Base-by-base conservation (phyloP, 768 basidiomycete species). In the Imleria badia region DNA sequence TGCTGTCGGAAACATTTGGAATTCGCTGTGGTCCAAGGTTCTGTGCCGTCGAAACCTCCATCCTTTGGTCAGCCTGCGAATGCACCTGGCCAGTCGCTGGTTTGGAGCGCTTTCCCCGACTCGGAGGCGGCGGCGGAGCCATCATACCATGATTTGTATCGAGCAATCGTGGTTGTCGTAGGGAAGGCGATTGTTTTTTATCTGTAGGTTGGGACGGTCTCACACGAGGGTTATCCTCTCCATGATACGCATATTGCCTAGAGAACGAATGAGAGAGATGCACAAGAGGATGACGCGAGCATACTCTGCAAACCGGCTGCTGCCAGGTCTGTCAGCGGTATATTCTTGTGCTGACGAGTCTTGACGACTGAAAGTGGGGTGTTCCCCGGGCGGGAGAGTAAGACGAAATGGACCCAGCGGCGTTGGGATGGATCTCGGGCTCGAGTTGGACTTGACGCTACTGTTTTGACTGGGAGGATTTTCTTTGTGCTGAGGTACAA, bases 241-340 rank as follows among this genome's bases (percentile, higher is more conserved):
- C 79, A 6, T 67, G 72, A 66, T 87, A 91, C n/a, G 82, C 81
- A 66, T 83, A 91, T 69, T 86, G 81, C 55, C 89, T 91, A 48
- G 60, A 48, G 23, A 48, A 41, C n/a, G n/a, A 26, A 45, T 54
- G 20, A 58, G 58, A 51, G 34, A 35, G 50, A 36, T 30, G 47
- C 17, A 43, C 66, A 62, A 38, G 19, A 43, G 40, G 20, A 50
- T 23, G 7, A 49, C 41, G 29, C 45, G 46, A 39, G 63, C 72
- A 50, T 72, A 84, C 84, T 82, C 72, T 40, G 69, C 63, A 60
- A 84, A 79, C 45, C 76, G 74, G 61, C 78, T 79, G 17, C 80
- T 80, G 23, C 76, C 74, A 20, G 84, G 82, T 54, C 78, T 75
- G 41, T 76, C 73, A 14, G 31, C 35, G 5, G 50, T 45, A 33